Evolutionary conservation across 495 filamentous ascomycete genomes (phyloP), one percentile per base, ranked within the genome.

Genomic region (Neurospora hispaniola): DNA sequence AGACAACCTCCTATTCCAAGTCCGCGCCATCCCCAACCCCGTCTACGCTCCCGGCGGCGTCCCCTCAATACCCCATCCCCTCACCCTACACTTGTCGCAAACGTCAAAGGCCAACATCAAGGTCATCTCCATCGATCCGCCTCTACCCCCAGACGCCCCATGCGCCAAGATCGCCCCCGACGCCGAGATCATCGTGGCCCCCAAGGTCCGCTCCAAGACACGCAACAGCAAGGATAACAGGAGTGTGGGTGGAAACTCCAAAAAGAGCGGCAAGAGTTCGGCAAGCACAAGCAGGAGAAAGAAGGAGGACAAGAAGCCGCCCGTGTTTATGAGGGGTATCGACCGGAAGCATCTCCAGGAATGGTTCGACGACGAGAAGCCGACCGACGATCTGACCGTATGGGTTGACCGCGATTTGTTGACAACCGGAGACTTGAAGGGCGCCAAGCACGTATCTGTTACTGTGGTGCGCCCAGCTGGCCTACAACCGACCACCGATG

Each of bases 111-210:
- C 96, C 6, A 97, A 93, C 80, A 93, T 99, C 72, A 88, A 91
- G 43, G 85, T 98, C 43, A 90, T 91, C 9, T 93, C 94, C 42
- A 83, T 97, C 38, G 88, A 87, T 10, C 94, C 94, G 3, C 83
- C 90, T n/a, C 89, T 88, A 3, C 79, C 92, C 42, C 84, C 87
- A 3, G 87, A 89, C 27, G 89, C 90, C 8, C 87, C 92, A 4
- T 97, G 97, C 79, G 94, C 94, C 39, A 98, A 97, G 82, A 92
- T 99, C 72, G 90, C 92, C 0, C 91, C 94, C 0, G 94, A 98
- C 79, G 95, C 93, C 27, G 96, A 99, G 81, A 94, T 98, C 69
- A 94, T 97, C 73, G 96, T 99, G 35, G 95, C 96, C 5, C 96
- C 96, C 1, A 99, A 99, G 80, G 90, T 81, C 0, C 80, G 86